A percentile compares a stretch with the other conserved stretches of the same genome.
Conservation (phyloP, 345 rosid species). For the Pseudoturritis turrita region DNA sequence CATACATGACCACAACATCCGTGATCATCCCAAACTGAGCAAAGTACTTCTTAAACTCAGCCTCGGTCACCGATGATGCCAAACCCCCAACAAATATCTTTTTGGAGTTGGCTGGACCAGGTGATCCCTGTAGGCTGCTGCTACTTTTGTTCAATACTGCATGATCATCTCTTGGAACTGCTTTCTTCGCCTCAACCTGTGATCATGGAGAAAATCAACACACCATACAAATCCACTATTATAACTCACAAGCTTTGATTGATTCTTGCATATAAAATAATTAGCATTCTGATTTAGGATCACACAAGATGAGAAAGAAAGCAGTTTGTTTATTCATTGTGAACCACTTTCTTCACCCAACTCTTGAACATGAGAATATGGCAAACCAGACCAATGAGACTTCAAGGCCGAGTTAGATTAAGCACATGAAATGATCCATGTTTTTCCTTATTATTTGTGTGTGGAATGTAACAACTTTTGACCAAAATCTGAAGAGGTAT, state of each 20-base stretch:
- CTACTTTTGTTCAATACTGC: conserved; percentile 48
- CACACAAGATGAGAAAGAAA: neutral
- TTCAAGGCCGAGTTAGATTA: neutral
- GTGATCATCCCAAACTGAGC: conserved; percentile 79
- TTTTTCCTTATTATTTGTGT: neutral
- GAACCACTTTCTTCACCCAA: neutral
- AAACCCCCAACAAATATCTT: conserved; percentile 97
- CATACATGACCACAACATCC: conserved; percentile 94
- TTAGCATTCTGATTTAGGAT: conserved; percentile 3
- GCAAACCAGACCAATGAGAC: neutral
- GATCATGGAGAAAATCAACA: conserved; percentile 15
- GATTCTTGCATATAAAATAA: neutral
- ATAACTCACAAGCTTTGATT: neutral
- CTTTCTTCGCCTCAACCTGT: conserved; percentile 99
- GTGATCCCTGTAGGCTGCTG: conserved; percentile 54
- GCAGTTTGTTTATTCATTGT: neutral
- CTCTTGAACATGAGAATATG: neutral
- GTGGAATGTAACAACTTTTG: neutral
- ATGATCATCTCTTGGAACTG: conserved; percentile 89
- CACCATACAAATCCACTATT: neutral
- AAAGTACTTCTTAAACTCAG: conserved; percentile 76
- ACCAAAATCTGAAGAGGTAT: neutral
- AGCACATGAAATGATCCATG: neutral
- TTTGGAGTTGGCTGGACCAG: conserved; percentile 58
- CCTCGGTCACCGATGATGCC: conserved; percentile 75